Evolutionary conservation across 2,329 filamentous ascomycete genomes (phyloP).

Genomic region (Phialophora tarda): DNA sequence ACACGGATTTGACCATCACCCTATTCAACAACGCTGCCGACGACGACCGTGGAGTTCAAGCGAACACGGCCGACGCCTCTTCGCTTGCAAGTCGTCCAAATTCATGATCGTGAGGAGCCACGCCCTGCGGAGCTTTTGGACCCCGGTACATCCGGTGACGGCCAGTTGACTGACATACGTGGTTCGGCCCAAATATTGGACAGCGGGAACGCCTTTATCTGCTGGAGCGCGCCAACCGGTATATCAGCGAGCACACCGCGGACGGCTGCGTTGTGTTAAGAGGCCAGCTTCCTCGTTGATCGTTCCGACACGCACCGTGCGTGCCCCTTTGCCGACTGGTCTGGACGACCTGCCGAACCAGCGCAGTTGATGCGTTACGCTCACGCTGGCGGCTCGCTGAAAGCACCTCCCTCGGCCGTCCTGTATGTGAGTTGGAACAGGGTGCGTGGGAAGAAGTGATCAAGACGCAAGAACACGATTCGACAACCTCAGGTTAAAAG

Average conservation of each 20-base stretch:
- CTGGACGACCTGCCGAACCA: constrained; percentile 51
- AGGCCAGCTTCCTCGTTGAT: constrained; percentile 54
- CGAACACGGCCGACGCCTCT: constrained; percentile 2
- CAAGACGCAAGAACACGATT: background rate
- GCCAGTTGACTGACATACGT: constrained; percentile 5
- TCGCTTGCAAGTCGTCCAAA: constrained; percentile 30
- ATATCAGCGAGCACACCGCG: constrained; percentile 55
- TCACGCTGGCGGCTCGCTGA: background rate
- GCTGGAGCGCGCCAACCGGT: constrained; percentile 56
- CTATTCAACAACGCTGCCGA: constrained; percentile 47
- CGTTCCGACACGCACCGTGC: constrained; percentile 50
- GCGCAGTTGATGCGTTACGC: constrained; percentile 32
- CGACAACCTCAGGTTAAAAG: background rate
- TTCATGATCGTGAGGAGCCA: background rate
- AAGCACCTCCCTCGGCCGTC: constrained; percentile 10
- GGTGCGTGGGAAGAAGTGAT: constrained; percentile 23
- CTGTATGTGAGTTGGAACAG: constrained; percentile 55
- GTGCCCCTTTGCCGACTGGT: constrained; percentile 57
- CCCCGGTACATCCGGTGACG: constrained; percentile 3
- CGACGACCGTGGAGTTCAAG: constrained; percentile 10
- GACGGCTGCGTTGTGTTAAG: constrained; percentile 54
- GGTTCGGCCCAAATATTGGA: constrained; percentile 41
- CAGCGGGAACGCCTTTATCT: constrained; percentile 53
- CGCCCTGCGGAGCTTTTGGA: background rate
- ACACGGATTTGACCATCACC: constrained; percentile 41